These are phyloP conservation scores for Colletotrichum sp. DNA, from an alignment of 2,329 filamentous ascomycete species.

Conservation along the genomic window DNA sequence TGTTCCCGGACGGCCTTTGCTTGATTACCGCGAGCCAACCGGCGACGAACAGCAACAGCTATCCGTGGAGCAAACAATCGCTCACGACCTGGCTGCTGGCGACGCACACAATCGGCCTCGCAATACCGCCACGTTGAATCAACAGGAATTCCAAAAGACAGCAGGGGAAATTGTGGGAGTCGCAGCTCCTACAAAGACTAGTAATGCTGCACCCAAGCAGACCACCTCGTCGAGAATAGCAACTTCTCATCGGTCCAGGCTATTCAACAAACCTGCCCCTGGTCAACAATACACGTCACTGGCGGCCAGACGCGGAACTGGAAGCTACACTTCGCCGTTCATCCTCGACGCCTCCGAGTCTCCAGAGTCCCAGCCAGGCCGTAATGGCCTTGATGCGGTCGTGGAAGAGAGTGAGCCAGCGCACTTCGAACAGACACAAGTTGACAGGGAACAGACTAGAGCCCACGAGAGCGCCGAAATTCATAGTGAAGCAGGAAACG, in stretches of 20 bases:
- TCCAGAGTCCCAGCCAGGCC: neutral
- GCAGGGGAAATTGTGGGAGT: neutral
- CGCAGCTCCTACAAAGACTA: neutral
- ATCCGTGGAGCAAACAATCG: neutral
- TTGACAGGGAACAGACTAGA: neutral
- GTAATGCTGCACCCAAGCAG: neutral
- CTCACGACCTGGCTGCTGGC: neutral
- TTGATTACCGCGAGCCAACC: neutral
- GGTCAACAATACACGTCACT: neutral
- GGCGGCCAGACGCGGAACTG: neutral
- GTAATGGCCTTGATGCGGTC: neutral
- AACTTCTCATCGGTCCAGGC: neutral
- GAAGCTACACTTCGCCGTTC: neutral
- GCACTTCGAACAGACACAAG: neutral
- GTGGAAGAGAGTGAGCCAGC: neutral
- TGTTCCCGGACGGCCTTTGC: neutral
- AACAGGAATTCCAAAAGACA: neutral
- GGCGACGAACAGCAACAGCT: neutral
- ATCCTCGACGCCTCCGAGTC: neutral
- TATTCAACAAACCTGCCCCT: neutral
- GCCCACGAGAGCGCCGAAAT: neutral
- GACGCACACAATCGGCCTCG: neutral
- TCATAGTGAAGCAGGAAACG: neutral
- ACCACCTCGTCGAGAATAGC: neutral
- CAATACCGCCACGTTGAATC: neutral